phyloP scores from a whole-genome alignment of 176 grass and related monocot genomes.

The Alopecurus myosuroides region DNA sequence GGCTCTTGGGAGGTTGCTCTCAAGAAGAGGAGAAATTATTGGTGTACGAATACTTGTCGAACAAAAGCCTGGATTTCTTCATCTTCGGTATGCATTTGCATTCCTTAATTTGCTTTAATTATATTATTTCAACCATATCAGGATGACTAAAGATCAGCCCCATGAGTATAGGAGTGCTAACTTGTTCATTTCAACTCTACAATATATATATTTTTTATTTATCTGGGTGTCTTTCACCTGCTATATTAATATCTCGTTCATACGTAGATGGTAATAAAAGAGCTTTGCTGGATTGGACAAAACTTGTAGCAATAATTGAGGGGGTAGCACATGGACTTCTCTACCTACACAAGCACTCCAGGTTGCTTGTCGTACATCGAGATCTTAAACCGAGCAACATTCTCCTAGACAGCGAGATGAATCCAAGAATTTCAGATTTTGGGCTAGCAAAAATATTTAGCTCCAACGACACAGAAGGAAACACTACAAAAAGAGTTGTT shows the following conservation, averaged over 20 bases:
- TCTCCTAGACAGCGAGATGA: constrained; percentile 25
- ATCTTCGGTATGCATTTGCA: constrained; percentile 45
- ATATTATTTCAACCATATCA: background rate
- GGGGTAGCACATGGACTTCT: constrained; percentile 32
- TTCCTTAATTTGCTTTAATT: background rate
- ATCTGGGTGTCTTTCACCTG: background rate
- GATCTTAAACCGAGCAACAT: constrained; percentile 53
- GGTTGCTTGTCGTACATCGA: constrained; percentile 32
- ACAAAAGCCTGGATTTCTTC: constrained; percentile 62
- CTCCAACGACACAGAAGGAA: constrained; percentile 13
- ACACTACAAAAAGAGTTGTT: constrained; percentile 34
- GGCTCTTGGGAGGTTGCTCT: constrained; percentile 20
- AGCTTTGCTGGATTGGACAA: constrained; percentile 1
- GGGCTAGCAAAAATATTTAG: constrained; percentile 43
- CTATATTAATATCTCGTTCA: background rate
- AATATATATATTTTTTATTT: background rate
- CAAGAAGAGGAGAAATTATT: constrained; percentile 53
- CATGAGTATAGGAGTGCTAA: background rate
- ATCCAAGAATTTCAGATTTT: constrained; percentile 35
- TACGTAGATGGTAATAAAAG: constrained; percentile 6
- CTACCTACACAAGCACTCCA: constrained; percentile 40
- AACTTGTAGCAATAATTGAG: constrained; percentile 1
- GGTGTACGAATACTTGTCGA: constrained; percentile 64
- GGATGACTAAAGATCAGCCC: background rate
- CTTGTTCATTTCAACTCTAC: background rate